These are phyloP conservation scores for Penicillium aurantiogriseum DNA, from an alignment of 2,329 filamentous ascomycete genomes.

Conservation along the genomic window DNA sequence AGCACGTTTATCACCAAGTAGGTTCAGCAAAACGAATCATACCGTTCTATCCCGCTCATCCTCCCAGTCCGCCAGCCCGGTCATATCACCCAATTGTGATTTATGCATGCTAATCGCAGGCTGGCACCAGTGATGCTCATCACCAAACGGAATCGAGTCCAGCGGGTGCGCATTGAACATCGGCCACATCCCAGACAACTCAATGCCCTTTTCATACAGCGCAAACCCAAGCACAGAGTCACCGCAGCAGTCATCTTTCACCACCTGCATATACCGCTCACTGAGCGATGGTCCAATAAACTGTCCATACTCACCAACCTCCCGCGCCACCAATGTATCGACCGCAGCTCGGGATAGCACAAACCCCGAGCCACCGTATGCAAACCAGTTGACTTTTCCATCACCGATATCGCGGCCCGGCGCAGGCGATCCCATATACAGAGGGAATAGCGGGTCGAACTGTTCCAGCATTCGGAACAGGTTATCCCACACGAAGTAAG, in stretches of 20 bases:
- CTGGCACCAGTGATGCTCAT: conserved; percentile 52
- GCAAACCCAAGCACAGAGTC: conserved; percentile 54
- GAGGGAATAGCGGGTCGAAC: conserved; percentile 45
- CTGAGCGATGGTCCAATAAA: conserved; percentile 42
- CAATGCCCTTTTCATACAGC: conserved; percentile 46
- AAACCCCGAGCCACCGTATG: conserved; percentile 52
- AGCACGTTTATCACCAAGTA: not conserved
- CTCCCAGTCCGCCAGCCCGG: conserved; percentile 49
- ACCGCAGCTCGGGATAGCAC: conserved; percentile 49
- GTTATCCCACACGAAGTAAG: conserved; percentile 49
- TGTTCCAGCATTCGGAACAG: conserved; percentile 51
- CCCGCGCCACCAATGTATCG: conserved; percentile 38
- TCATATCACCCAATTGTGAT: conserved; percentile 49
- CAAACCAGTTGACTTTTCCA: conserved; percentile 41
- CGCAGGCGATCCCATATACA: conserved; percentile 53
- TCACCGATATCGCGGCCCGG: conserved; percentile 33
- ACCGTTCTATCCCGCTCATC: conserved; percentile 22
- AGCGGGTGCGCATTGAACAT: conserved; percentile 52
- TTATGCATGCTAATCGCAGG: conserved; percentile 53
- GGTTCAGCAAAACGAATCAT: not conserved
- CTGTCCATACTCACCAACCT: conserved; percentile 29
- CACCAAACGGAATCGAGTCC: conserved; percentile 49
- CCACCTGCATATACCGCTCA: conserved; percentile 43
- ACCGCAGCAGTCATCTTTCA: conserved; percentile 53
- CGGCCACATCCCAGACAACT: conserved; percentile 50